phyloP scores from a whole-genome alignment of 192 early-diverging fungal genomes.

The Linnemannia hyalina region DNA sequence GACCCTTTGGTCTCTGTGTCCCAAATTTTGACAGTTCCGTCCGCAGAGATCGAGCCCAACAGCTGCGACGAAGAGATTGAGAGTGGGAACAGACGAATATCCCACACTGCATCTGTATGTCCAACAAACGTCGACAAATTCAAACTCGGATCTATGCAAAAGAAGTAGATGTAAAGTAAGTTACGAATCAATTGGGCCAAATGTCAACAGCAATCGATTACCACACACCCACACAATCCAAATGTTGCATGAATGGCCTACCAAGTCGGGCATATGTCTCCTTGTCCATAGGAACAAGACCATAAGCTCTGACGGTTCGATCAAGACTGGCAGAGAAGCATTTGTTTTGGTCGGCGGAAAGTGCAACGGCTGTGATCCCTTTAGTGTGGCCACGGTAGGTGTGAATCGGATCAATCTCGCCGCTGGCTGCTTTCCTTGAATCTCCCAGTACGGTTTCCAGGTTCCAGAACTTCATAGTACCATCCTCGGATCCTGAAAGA shows the following conservation, averaged over 20 bases:
- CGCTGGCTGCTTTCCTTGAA: conserved; percentile 37
- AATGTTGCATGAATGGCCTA: conserved; percentile 21
- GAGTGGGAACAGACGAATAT: conserved; percentile 76
- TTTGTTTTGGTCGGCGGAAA: conserved; percentile 69
- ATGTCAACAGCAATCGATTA: neutral
- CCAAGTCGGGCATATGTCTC: conserved; percentile 70
- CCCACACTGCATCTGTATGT: conserved; percentile 91
- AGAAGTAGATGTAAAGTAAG: neutral
- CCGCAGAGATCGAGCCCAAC: conserved; percentile 81
- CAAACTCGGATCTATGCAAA: conserved; percentile 60
- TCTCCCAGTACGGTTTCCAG: conserved; percentile 61
- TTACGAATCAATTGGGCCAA: neutral
- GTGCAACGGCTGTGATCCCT: conserved; percentile 74
- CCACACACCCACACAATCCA: no score
- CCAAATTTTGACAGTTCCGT: conserved; percentile 88
- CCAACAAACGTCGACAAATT: conserved; percentile 75
- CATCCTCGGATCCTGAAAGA: conserved; percentile 84
- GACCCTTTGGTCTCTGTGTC: conserved; percentile 65
- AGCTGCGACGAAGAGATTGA: conserved; percentile 60
- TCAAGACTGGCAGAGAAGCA: conserved; percentile 82
- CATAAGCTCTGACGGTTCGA: conserved; percentile 78
- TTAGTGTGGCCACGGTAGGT: conserved; percentile 85
- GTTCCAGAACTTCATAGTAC: conserved; percentile 84
- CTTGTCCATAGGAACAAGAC: conserved; percentile 65
- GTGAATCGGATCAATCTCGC: conserved; percentile 74